phyloP scores from a whole-genome alignment of 768 basidiomycete genomes.

The Pulveroboletus sp. region DNA sequence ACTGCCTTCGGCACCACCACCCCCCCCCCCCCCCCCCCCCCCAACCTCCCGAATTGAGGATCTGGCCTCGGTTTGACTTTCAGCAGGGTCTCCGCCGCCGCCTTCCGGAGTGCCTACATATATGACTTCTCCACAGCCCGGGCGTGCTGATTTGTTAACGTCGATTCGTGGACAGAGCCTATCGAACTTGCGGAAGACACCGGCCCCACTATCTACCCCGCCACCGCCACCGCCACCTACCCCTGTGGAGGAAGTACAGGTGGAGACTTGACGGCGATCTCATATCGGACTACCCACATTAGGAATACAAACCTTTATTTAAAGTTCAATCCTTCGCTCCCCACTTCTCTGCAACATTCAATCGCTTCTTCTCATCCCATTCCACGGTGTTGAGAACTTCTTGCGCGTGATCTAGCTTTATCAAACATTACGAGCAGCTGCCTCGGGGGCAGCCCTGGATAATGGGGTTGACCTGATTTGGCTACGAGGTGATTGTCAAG shows the following conservation, averaged over 20 bases:
- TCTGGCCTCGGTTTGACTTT: constrained; percentile 23
- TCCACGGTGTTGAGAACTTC: no score
- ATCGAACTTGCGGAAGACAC: constrained; percentile 59
- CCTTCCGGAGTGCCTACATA: constrained; percentile 31
- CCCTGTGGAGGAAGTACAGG: constrained; percentile 35
- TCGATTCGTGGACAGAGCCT: constrained; percentile 82
- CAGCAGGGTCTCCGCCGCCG: constrained; percentile 34
- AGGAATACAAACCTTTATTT: no score
- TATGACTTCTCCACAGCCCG: constrained; percentile 48
- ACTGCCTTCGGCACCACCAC: no score
- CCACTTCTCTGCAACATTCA: no score
- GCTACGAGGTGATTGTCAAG: no score
- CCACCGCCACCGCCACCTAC: constrained; percentile 33
- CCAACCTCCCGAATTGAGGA: constrained; percentile 26
- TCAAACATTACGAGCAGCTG: no score
- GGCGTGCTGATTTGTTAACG: constrained; percentile 62
- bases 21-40: constrained; percentile 21
- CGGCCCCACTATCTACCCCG: constrained; percentile 16
- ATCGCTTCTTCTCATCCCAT: no score
- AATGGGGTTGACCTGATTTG: constrained; percentile 19
- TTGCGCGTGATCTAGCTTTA: not conserved
- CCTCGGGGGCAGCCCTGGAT: constrained; percentile 12
- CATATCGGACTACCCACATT: no score
- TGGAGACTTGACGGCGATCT: constrained; percentile 82
- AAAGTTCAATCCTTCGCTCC: no score